A percentile compares a stretch with the other conserved stretches of the same genome.
These are phyloP conservation scores for Asclepias syriaca DNA, from an alignment of 257 asterid species.

Conservation along the genomic window DNA sequence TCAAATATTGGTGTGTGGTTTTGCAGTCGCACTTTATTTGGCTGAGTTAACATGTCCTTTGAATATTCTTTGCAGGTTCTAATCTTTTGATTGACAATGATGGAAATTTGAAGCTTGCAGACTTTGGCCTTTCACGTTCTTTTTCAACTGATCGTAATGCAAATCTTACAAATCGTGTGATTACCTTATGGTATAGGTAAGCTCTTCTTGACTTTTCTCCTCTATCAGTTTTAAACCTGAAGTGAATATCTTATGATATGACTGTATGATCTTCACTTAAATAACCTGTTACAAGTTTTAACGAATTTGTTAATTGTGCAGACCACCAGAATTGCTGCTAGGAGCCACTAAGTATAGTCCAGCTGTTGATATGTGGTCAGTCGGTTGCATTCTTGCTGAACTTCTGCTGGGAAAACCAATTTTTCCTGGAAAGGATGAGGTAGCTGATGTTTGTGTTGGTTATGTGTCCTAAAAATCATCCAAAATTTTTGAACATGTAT, in stretches of 20 bases:
- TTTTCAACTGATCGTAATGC: constrained; percentile 72
- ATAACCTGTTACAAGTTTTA: constrained; percentile 7
- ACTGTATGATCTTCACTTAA: background rate
- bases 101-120: constrained; percentile 87
- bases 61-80: constrained; percentile 50
- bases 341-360: constrained; percentile 90
- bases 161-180: constrained; percentile 86
- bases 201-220: constrained; percentile 11
- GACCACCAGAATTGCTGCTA: constrained; percentile 89
- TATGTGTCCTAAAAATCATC: constrained; percentile 20
- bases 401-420: constrained; percentile 80
- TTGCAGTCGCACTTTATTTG: background rate
- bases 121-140: constrained; percentile 81
- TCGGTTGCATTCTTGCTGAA: constrained; percentile 92
- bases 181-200: constrained; percentile 85
- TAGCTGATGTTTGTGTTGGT: constrained; percentile 35
- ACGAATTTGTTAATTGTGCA: constrained; percentile 22
- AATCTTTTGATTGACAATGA: constrained; percentile 79
- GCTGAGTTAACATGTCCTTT: constrained; percentile 14
- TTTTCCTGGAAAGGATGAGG: constrained; percentile 94
- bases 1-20: constrained; percentile 17
- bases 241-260: background rate
- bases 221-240: background rate
- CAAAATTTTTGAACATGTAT: constrained; percentile 9
- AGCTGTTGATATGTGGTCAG: constrained; percentile 96